A percentile compares a stretch with the other conserved stretches of the same genome.
These are phyloP conservation scores for Claviceps fusiformis DNA, from an alignment of 2,329 filamentous ascomycete species.

Conservation along the genomic window DNA sequence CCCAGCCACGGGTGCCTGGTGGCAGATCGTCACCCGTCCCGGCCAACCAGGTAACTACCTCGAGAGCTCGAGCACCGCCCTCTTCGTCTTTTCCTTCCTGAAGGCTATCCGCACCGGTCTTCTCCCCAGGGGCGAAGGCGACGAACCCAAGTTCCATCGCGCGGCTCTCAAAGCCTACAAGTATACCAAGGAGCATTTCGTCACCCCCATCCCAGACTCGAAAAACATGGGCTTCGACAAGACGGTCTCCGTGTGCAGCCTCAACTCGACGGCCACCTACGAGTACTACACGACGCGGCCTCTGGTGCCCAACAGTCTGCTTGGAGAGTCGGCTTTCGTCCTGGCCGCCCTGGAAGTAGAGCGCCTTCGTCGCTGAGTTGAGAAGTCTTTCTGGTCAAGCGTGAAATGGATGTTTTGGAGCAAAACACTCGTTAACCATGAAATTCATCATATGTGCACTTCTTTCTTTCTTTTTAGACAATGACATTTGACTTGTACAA, in stretches of 20 bases:
- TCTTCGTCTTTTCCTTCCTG: slow-evolving; percentile 35
- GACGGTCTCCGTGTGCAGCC: slow-evolving; percentile 26
- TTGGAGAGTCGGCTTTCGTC: slow-evolving; percentile 23
- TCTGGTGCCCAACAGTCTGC: slow-evolving; percentile 22
- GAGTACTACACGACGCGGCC: slow-evolving; percentile 26
- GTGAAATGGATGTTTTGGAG: background rate
- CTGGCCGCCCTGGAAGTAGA: slow-evolving; percentile 25
- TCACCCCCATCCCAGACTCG: slow-evolving; percentile 20
- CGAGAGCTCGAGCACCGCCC: slow-evolving; percentile 43
- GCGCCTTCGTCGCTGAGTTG: background rate
- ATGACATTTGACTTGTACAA: no score
- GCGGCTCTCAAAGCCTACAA: slow-evolving; percentile 14
- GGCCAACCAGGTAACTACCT: slow-evolving; percentile 44
- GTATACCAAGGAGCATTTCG: slow-evolving; percentile 28
- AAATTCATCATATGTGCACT: no score
- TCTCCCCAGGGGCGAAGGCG: background rate
- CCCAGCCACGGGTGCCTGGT: slow-evolving; percentile 39
- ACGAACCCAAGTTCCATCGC: background rate
- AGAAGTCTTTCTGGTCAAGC: background rate
- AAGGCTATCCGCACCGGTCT: slow-evolving; percentile 6
- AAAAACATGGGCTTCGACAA: slow-evolving; percentile 27
- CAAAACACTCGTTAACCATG: no score
- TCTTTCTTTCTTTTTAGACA: no score
- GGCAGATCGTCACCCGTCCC: slow-evolving; percentile 35
- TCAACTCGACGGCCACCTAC: slow-evolving; percentile 27